Conservation (phyloP, 2,329 filamentous ascomycete genomes). For the Penicillium crustosum region DNA sequence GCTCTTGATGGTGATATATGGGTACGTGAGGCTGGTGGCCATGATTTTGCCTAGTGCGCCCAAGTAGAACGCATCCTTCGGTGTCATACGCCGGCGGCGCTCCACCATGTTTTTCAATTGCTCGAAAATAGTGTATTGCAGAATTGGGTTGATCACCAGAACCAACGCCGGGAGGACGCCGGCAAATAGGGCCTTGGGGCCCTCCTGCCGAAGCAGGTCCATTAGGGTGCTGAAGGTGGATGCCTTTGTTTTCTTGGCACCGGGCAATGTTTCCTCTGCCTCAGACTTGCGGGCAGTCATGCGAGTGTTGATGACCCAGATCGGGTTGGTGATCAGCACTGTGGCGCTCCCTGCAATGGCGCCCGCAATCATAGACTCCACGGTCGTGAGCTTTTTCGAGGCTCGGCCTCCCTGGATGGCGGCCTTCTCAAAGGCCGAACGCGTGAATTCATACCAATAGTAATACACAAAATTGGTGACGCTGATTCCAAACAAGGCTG, state of each 20-base stretch:
- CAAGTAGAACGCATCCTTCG: constrained; percentile 83
- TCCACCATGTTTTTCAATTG: constrained; percentile 92
- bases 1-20: constrained; percentile 98
- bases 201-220: constrained; percentile 78
- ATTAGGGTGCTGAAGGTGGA: constrained; percentile 80
- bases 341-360: constrained; percentile 92
- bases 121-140: constrained; percentile 98
- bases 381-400: constrained; percentile 78
- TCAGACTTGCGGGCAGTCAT: constrained; percentile 87
- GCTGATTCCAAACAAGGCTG: constrained; percentile 93
- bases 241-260: constrained; percentile 53
- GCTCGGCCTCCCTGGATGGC: constrained; percentile 70
- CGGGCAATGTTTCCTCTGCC: constrained; percentile 42
- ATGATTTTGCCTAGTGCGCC: constrained; percentile 93
- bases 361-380: constrained; percentile 93
- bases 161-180: constrained; percentile 91
- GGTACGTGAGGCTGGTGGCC: constrained; percentile 91
- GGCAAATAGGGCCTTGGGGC: constrained; percentile 79
- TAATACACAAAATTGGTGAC: constrained; percentile 99
- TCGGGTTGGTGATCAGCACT: constrained; percentile 94
- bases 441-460: constrained; percentile 99
- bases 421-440: constrained; percentile 75
- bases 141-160: constrained; percentile 94
- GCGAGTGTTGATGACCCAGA: constrained; percentile 98
- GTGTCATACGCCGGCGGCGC: constrained; percentile 73